A percentile compares a stretch with the other conserved stretches of the same genome.
phyloP scores from a whole-genome alignment of 169 alveolate genomes.

The Perkinsus marinus region DNA sequence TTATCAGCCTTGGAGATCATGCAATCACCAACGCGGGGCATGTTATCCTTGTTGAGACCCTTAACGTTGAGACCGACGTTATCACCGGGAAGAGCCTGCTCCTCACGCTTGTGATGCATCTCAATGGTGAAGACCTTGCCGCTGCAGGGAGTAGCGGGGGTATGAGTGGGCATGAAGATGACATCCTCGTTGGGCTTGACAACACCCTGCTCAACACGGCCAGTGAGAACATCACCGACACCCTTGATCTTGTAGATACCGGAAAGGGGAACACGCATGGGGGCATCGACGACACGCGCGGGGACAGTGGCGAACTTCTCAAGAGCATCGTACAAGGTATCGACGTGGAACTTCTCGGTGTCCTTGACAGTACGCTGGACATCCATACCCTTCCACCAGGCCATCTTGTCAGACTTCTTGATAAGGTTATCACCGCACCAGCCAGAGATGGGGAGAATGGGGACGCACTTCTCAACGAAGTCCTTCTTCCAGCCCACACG shows the following conservation, averaged over 20 bases:
- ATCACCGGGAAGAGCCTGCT: constrained; percentile 95
- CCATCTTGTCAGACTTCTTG: constrained; percentile 83
- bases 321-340: constrained; percentile 85
- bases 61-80: constrained; percentile 89
- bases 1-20: constrained; percentile 14
- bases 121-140: constrained; percentile 81
- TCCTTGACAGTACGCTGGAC: not conserved
- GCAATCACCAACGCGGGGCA: constrained; percentile 12
- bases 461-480: constrained; percentile 59
- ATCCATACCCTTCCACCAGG: constrained; percentile 88
- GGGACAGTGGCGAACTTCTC: constrained; percentile 87
- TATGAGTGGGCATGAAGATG: not conserved
- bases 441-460: constrained; percentile 95
- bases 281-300: constrained; percentile 89
- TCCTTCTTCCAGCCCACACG: constrained; percentile 93
- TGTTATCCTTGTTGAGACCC: constrained; percentile 10
- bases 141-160: constrained; percentile 21
- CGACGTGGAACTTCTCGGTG: not conserved
- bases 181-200: constrained; percentile 80
- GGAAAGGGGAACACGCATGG: constrained; percentile 90
- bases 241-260: constrained; percentile 98
- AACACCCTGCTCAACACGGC: constrained; percentile 95
- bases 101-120: constrained; percentile 93
- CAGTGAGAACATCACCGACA: constrained; percentile 98
- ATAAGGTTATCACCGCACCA: constrained; percentile 93